A percentile compares a stretch with the other conserved stretches of the same genome.
Evolutionary conservation across 768 basidiomycete genomes (phyloP).

Genomic region (Grammothele lineata): DNA sequence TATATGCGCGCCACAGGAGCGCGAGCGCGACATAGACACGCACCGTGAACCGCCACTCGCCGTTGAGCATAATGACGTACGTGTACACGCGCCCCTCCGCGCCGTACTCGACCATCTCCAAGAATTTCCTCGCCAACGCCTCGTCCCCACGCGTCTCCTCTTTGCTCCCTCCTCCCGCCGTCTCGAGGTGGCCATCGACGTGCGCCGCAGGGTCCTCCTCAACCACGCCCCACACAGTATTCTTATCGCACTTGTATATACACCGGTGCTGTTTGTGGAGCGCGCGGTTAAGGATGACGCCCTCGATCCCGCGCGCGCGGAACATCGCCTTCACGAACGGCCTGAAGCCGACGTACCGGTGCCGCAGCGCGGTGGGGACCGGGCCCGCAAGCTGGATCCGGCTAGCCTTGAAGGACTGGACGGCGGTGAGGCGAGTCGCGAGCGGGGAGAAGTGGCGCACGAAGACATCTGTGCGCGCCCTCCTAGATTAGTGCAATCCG

Average conservation of each 20-base stretch:
- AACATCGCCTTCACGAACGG: conserved; percentile 41
- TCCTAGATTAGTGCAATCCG: background rate
- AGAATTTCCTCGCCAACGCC: conserved; percentile 33
- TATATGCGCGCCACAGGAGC: too few relatives aligned
- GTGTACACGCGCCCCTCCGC: conserved; percentile 40
- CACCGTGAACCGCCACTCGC: conserved; percentile 38
- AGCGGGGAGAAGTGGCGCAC: conserved; percentile 40
- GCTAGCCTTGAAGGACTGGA: conserved; percentile 39
- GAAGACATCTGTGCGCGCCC: conserved; percentile 23
- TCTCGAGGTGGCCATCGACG: conserved; percentile 1
- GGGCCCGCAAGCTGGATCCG: conserved; percentile 41
- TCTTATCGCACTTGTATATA: conserved; percentile 35
- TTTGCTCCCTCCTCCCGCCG: background rate
- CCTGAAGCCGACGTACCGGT: conserved; percentile 35
- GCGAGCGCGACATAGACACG: too few relatives aligned
- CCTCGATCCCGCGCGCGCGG: conserved; percentile 32
- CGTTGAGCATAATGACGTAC: conserved; percentile 42
- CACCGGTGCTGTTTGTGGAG: conserved; percentile 37
- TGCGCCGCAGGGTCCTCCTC: conserved; percentile 10
- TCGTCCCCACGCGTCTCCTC: conserved; percentile 2
- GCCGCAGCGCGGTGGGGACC: conserved; percentile 34
- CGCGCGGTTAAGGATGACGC: conserved; percentile 34
- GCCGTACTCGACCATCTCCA: conserved; percentile 39
- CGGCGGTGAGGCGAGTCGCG: conserved; percentile 20
- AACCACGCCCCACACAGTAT: conserved; percentile 33